Evolutionary conservation across 2,329 filamentous ascomycete genomes (phyloP).

Genomic region (Grosmannia penicillata): DNA sequence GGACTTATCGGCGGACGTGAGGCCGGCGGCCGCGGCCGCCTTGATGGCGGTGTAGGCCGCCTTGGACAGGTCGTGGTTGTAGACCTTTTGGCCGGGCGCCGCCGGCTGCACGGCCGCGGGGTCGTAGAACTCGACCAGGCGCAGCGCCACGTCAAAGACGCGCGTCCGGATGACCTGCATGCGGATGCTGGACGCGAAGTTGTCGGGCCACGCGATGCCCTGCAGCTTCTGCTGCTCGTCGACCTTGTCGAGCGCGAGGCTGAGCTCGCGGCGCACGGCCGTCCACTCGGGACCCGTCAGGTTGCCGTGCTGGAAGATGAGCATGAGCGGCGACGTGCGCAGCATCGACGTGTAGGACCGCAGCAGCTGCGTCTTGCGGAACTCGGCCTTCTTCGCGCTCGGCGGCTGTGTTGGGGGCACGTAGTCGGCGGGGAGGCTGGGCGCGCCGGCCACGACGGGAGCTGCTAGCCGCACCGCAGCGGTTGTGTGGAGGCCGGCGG

Average conservation of each 20-base stretch:
- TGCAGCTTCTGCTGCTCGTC: conserved; percentile 10
- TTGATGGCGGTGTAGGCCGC: conserved; percentile 29
- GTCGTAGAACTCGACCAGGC: conserved; percentile 72
- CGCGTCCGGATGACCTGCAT: conserved; percentile 77
- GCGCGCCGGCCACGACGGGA: not conserved
- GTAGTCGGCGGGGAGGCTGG: conserved; percentile 30
- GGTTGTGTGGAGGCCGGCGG: conserved; percentile 5
- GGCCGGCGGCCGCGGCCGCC: conserved; percentile 14
- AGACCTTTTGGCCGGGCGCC: conserved; percentile 19
- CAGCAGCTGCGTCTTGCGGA: conserved; percentile 77
- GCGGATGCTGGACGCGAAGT: conserved; percentile 49
- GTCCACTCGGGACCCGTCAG: conserved; percentile 60
- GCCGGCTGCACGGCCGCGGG: conserved; percentile 23
- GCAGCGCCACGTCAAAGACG: conserved; percentile 75
- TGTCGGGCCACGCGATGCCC: conserved; percentile 15
- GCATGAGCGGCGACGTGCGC: conserved; percentile 68
- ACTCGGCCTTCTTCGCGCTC: conserved; percentile 72
- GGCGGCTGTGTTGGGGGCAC: conserved; percentile 64
- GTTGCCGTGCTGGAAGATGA: conserved; percentile 66
- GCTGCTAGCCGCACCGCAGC: not conserved
- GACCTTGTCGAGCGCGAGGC: conserved; percentile 28
- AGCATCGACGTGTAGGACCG: conserved; percentile 80
- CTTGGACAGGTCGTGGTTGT: conserved; percentile 38
- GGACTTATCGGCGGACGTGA: conserved; percentile 19
- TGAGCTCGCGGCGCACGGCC: conserved; percentile 55